Conservation (phyloP, 2,329 filamentous ascomycete species). For the Coniosporium tulheliwenetii region DNA sequence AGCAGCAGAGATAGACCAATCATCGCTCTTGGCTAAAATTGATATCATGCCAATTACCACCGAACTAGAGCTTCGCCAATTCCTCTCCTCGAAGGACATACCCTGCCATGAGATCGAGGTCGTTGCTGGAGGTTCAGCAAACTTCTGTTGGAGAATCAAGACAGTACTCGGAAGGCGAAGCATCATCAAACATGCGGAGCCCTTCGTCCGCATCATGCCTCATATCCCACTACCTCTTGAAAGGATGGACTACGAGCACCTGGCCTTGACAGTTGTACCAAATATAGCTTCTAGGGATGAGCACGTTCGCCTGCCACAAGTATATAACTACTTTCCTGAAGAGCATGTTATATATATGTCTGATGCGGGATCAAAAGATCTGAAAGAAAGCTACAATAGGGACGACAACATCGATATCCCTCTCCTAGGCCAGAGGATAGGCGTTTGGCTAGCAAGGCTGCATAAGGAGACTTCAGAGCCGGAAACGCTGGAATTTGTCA, state of each 20-base stretch:
- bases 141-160: conserved; percentile 18
- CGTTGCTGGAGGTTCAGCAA: conserved; percentile 19
- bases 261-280: conserved; percentile 5
- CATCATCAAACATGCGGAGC: conserved; percentile 20
- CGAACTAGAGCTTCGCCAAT: neutral
- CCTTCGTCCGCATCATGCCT: conserved; percentile 11
- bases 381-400: conserved; percentile 16
- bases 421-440: conserved; percentile 12
- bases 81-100: neutral
- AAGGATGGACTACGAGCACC: conserved; percentile 19
- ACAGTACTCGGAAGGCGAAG: conserved; percentile 3
- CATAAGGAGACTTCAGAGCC: conserved; percentile 8
- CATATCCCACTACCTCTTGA: conserved; percentile 11
- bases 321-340: conserved; percentile 12
- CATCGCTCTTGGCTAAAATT: neutral
- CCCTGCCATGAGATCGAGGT: neutral
- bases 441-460: conserved; percentile 17
- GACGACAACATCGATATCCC: conserved; percentile 8
- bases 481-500: conserved; percentile 10
- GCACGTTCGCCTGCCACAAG: conserved; percentile 1
- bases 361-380: conserved; percentile 14
- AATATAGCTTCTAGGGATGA: conserved; percentile 4
- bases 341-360: conserved; percentile 14
- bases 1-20: too few species aligned
- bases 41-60: neutral